A percentile compares a stretch with the other conserved stretches of the same genome.
Evolutionary conservation across 23 red algal species (phyloP).

Genomic region (Cyanidioschyzon merolae): DNA sequence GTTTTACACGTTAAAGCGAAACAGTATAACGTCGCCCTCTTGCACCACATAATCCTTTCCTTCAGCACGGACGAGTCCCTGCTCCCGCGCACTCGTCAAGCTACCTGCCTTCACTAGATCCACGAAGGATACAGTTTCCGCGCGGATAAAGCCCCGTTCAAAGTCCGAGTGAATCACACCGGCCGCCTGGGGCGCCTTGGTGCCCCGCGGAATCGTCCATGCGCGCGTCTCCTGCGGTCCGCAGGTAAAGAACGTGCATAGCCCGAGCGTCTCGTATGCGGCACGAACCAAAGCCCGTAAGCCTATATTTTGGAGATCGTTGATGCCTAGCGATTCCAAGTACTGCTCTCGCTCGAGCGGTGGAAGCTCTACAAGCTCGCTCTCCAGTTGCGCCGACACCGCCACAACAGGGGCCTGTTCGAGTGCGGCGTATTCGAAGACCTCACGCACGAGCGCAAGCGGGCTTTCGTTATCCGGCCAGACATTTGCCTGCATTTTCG

Average conservation of each 20-base stretch:
- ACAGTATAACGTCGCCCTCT: conserved; percentile 95
- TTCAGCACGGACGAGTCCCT: conserved; percentile 75
- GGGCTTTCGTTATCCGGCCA: not conserved
- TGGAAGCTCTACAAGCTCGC: conserved; percentile 52
- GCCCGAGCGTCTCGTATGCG: conserved; percentile 65
- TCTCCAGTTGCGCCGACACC: conserved; percentile 86
- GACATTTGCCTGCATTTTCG: not conserved
- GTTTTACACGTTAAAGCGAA: conserved; percentile 92
- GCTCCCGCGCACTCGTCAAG: conserved; percentile 76
- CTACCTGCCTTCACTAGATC: conserved; percentile 45
- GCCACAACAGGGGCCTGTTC: conserved; percentile 36
- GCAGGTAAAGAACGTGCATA: conserved; percentile 93
- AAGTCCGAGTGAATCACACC: conserved; percentile 96
- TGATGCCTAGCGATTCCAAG: conserved; percentile 59
- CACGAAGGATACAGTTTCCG: conserved; percentile 69
- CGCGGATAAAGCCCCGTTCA: conserved; percentile 95
- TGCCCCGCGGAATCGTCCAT: conserved; percentile 81
- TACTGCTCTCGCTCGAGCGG: conserved; percentile 53
- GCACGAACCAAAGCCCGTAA: conserved; percentile 57
- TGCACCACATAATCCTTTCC: conserved; percentile 94
- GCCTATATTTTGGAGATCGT: conserved; percentile 39
- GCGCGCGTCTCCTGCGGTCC: conserved; percentile 85
- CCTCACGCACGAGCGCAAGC: conserved; percentile 31
- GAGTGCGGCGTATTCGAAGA: conserved; percentile 39
- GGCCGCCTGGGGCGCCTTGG: conserved; percentile 82